Conservation (phyloP, 2,329 filamentous ascomycete species). For the Aspergillus sp. region DNA sequence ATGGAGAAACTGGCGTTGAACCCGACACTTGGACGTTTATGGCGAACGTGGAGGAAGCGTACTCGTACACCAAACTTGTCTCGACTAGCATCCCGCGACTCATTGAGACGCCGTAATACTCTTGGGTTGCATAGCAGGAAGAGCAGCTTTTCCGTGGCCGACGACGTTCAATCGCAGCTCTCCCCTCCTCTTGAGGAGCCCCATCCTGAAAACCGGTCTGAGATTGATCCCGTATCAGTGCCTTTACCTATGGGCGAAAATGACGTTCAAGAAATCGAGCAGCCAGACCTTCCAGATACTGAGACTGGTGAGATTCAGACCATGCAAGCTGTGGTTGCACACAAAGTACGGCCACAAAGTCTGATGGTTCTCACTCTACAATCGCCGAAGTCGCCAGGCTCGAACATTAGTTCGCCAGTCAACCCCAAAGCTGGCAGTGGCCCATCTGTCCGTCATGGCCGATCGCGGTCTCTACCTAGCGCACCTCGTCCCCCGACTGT, state of each 20-base stretch:
- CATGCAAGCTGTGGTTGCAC: constrained; percentile 38
- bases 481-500: constrained; percentile 26
- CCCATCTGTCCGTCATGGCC: constrained; percentile 32
- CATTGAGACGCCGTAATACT: constrained; percentile 33
- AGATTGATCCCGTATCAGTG: constrained; percentile 33
- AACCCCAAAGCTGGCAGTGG: constrained; percentile 24
- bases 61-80: constrained; percentile 36
- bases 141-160: constrained; percentile 38
- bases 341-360: constrained; percentile 44
- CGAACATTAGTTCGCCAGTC: constrained; percentile 25
- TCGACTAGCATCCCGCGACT: constrained; percentile 44
- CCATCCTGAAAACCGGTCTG: constrained; percentile 15
- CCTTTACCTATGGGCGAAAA: constrained; percentile 32
- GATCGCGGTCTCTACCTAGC: constrained; percentile 53
- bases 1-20: constrained; percentile 93
- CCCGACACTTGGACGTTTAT: constrained; percentile 80
- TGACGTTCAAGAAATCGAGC: constrained; percentile 70
- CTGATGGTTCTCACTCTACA: constrained; percentile 42
- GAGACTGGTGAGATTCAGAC: constrained; percentile 54
- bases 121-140: constrained; percentile 33
- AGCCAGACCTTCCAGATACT: constrained; percentile 67
- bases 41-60: constrained; percentile 93
- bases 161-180: constrained; percentile 25
- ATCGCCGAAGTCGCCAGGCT: constrained; percentile 28
- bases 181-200: constrained; percentile 15